Conservation (phyloP, 2,329 filamentous ascomycete genomes). For the Talaromyces sp. region DNA sequence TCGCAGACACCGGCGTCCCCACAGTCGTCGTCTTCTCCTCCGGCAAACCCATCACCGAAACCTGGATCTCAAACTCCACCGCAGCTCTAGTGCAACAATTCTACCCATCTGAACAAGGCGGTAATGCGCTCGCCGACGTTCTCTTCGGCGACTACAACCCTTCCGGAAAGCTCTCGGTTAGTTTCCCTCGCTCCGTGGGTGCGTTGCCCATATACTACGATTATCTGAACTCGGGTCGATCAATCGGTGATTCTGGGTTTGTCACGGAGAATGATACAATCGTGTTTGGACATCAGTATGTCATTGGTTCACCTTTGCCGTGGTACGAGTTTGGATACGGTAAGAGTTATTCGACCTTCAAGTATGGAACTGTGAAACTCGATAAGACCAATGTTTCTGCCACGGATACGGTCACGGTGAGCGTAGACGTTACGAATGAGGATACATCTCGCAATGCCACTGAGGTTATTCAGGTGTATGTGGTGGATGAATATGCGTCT, state of each 20-base stretch:
- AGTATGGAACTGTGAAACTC: slow-evolving; percentile 44
- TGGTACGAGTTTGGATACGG: slow-evolving; percentile 68
- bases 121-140: slow-evolving; percentile 64
- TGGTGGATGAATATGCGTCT: slow-evolving; percentile 61
- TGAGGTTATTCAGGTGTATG: slow-evolving; percentile 68
- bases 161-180: slow-evolving; percentile 64
- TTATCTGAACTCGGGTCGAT: slow-evolving; percentile 65
- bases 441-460: slow-evolving; percentile 55
- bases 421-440: slow-evolving; percentile 62
- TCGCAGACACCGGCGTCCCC: slow-evolving; percentile 66
- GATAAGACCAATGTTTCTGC: slow-evolving; percentile 50
- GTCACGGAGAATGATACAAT: slow-evolving; percentile 58
- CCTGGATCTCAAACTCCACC: slow-evolving; percentile 67
- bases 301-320: slow-evolving; percentile 59
- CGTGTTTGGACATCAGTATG: slow-evolving; percentile 64
- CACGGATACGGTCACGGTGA: slow-evolving; percentile 57
- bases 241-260: slow-evolving; percentile 53
- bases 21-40: slow-evolving; percentile 67
- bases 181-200: slow-evolving; percentile 66
- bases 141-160: slow-evolving; percentile 66
- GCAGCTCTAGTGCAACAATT: slow-evolving; percentile 71
- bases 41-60: slow-evolving; percentile 70
- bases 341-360: slow-evolving; percentile 63
- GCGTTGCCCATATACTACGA: slow-evolving; percentile 70
- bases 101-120: slow-evolving; percentile 69